A percentile compares a stretch with the other conserved stretches of the same genome.
Evolutionary conservation across 2,329 filamentous ascomycete species (phyloP).

Genomic region (Paecilomyces sp.): DNA sequence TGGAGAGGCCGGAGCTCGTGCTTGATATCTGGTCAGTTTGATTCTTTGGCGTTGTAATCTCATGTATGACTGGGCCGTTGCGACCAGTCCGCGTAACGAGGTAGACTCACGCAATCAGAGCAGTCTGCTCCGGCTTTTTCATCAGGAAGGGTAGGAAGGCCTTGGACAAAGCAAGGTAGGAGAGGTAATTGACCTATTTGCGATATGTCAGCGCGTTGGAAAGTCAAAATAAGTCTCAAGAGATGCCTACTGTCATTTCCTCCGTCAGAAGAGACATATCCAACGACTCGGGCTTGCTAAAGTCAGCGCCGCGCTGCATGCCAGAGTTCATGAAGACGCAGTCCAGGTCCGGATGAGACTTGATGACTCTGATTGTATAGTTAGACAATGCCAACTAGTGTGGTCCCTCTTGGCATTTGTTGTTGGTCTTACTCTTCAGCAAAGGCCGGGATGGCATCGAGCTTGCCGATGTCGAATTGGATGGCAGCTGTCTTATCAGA

Average conservation of each 20-base stretch:
- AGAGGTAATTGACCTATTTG: conserved; percentile 40
- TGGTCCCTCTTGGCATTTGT: neutral
- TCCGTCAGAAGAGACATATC: conserved; percentile 36
- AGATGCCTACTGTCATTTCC: conserved; percentile 29
- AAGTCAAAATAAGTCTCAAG: too few relatives aligned
- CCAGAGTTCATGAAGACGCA: conserved; percentile 48
- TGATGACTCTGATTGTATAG: conserved; percentile 18
- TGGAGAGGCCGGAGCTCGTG: conserved; percentile 45
- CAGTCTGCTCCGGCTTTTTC: conserved; percentile 35
- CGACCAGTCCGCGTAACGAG: neutral
- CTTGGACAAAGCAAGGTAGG: conserved; percentile 42
- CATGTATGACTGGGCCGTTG: neutral
- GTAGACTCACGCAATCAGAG: conserved; percentile 27
- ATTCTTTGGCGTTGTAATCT: neutral
- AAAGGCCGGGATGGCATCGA: conserved; percentile 33
- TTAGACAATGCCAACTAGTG: neutral
- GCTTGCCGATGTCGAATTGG: conserved; percentile 45
- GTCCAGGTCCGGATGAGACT: conserved; percentile 44
- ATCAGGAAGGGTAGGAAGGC: conserved; percentile 46
- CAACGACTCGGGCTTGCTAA: conserved; percentile 41
- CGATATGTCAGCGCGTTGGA: neutral
- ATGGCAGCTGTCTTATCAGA: conserved; percentile 38
- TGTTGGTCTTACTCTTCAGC: neutral
- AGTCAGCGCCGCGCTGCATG: conserved; percentile 46
- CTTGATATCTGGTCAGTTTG: conserved; percentile 3